Evolutionary conservation across 2,329 filamentous ascomycete genomes (phyloP).

Genomic region (Cercospora beticola): DNA sequence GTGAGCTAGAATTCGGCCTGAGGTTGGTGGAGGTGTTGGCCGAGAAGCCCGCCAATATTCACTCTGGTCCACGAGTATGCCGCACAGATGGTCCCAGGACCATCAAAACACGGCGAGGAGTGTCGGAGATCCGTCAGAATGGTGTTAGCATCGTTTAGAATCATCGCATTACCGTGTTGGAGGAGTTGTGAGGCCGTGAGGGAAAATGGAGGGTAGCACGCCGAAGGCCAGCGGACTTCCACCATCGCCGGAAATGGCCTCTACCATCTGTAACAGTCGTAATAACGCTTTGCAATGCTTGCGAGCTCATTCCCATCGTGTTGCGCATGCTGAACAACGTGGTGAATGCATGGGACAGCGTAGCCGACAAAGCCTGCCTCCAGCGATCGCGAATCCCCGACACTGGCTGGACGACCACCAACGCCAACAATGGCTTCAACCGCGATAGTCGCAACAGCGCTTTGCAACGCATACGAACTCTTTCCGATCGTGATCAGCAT

Average conservation of each 20-base stretch:
- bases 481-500: background rate
- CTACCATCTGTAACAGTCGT: background rate
- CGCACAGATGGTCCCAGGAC: background rate
- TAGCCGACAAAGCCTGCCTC: background rate
- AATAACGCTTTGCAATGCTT: background rate
- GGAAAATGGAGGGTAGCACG: background rate
- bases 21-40: background rate
- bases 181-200: background rate
- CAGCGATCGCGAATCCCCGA: background rate
- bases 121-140: background rate
- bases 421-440: background rate
- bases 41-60: background rate
- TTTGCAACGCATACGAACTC: background rate
- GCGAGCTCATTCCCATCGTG: background rate
- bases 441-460: background rate
- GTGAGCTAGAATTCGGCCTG: background rate
- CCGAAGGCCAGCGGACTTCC: background rate
- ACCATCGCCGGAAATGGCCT: background rate
- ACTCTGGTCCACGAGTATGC: background rate
- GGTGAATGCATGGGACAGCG: background rate
- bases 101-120: background rate
- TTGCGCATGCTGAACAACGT: background rate
- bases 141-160: background rate
- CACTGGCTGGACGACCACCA: background rate
- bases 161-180: background rate